These are phyloP conservation scores for Fusarium palustre DNA, from an alignment of 2,329 filamentous ascomycete genomes.

Conservation along the genomic window DNA sequence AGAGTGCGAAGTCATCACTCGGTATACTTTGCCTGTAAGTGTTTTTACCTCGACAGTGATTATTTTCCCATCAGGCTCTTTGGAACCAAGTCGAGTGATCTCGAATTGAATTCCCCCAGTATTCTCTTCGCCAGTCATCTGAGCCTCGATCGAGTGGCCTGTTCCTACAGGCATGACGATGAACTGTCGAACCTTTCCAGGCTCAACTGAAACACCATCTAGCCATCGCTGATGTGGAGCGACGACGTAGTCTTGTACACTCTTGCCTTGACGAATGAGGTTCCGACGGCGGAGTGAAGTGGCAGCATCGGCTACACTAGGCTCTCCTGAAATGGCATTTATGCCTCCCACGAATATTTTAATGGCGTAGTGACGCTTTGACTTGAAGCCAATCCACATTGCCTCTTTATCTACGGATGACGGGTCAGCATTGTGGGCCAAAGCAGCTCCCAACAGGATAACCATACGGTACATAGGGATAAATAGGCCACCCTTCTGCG, in stretches of 20 bases:
- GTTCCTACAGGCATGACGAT: background rate
- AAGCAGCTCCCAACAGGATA: fast-evolving
- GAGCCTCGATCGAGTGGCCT: background rate
- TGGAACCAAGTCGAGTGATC: background rate
- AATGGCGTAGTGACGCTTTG: background rate
- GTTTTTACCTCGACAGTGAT: background rate
- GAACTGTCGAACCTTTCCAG: background rate
- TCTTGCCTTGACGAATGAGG: background rate
- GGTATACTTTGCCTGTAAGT: fast-evolving
- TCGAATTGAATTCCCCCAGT: slow-evolving; percentile 3
- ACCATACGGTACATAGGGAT: slow-evolving; percentile 15
- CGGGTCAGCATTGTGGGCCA: fast-evolving
- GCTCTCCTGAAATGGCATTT: slow-evolving; percentile 6
- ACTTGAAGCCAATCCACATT: slow-evolving; percentile 6
- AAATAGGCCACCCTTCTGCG: background rate
- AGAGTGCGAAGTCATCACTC: background rate
- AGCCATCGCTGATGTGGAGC: background rate
- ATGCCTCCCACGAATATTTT: background rate
- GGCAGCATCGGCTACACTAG: fast-evolving
- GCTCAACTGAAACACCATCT: background rate
- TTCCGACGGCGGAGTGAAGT: background rate
- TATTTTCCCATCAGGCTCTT: background rate
- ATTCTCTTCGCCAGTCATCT: background rate
- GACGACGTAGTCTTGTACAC: background rate
- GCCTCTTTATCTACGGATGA: slow-evolving; percentile 5